These are phyloP conservation scores for Simplicillium sp. DNA, from an alignment of 2,329 filamentous ascomycete genomes.

Conservation along the genomic window DNA sequence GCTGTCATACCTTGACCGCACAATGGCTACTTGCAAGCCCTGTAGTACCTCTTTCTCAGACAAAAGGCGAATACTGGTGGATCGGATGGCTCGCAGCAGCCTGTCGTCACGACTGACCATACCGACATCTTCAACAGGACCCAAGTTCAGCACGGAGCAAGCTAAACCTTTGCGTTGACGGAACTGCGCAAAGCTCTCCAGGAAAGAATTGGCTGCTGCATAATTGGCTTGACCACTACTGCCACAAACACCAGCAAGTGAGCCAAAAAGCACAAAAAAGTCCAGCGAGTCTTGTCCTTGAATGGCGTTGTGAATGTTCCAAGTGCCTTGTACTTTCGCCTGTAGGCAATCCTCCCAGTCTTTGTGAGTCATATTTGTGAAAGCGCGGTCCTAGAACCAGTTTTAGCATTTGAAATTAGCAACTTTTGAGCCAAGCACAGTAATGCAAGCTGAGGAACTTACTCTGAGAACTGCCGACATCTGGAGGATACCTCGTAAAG, in stretches of 20 bases:
- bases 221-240: slow-evolving; percentile 28
- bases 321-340: slow-evolving; percentile 29
- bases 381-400: slow-evolving; percentile 11
- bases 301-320: slow-evolving; percentile 23
- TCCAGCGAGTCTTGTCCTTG: slow-evolving; percentile 12
- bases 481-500: slow-evolving; percentile 5
- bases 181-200: slow-evolving; percentile 26
- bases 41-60: background rate
- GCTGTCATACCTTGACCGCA: background rate
- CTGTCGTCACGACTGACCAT: background rate
- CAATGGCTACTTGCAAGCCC: background rate
- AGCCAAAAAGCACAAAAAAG: slow-evolving; percentile 26
- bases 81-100: background rate
- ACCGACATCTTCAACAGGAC: slow-evolving; percentile 22
- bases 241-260: slow-evolving; percentile 21
- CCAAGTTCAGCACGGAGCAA: slow-evolving; percentile 22
- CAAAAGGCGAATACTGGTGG: background rate
- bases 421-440: slow-evolving; percentile 14
- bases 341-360: slow-evolving; percentile 20
- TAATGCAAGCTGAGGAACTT: slow-evolving; percentile 25
- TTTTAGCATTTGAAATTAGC: slow-evolving; percentile 22
- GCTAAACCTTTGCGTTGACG: slow-evolving; percentile 12
- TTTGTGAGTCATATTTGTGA: slow-evolving; percentile 20
- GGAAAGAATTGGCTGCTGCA: slow-evolving; percentile 28
- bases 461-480: slow-evolving; percentile 14